Evolutionary conservation across 176 grass and related monocot genomes (phyloP), one percentile per base, ranked within the genome.

Genomic region (Coix lacrymajobi): DNA sequence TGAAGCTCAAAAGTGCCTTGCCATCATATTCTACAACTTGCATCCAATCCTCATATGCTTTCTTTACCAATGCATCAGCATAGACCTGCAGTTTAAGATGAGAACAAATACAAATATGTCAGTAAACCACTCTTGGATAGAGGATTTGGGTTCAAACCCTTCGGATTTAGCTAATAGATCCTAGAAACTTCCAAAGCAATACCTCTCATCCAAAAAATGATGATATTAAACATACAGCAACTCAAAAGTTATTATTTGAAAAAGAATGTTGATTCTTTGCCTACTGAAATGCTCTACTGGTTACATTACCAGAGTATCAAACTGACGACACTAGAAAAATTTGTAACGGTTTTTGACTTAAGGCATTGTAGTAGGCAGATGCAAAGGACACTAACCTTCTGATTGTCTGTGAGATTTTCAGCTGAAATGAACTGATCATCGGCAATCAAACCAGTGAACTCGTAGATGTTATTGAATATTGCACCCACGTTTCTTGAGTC

Each of bases 11-110:
- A 34, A 97, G 89, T 58, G 89, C 94, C 82, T 97, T 93, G 44
- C 91, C 94, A 89, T 97, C 94, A 75, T 97, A 94, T 91, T 97
- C 94, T 85, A 97, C 70, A 85, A 83, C 94, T 81, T 94, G 89
- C 30, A 87, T 88, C 94, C 94, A 97, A 38, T 97, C 90, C 66
- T 97, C 94, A 3, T 97, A 97, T 32, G 94, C 89, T 84, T 92
- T 91, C 83, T 94, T 97, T 48, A 97, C 94, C 81, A 97, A 85
- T 39, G 81, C 24, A 26, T 97, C 94, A 33, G 89, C 85, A 76
- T 90, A 90, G 48, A 86, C 78, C 94, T 97, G 78, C 43, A 69
- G 45, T 86, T 43, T 28, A 51, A 70, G 58, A 79, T 74, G 39
- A 89, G 43, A 8, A 58, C 64, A 57, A 17, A 73, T 2, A 72